Evolutionary conservation across 116 monocot species (phyloP).

Genomic region (Papilionanthe hybrid): DNA sequence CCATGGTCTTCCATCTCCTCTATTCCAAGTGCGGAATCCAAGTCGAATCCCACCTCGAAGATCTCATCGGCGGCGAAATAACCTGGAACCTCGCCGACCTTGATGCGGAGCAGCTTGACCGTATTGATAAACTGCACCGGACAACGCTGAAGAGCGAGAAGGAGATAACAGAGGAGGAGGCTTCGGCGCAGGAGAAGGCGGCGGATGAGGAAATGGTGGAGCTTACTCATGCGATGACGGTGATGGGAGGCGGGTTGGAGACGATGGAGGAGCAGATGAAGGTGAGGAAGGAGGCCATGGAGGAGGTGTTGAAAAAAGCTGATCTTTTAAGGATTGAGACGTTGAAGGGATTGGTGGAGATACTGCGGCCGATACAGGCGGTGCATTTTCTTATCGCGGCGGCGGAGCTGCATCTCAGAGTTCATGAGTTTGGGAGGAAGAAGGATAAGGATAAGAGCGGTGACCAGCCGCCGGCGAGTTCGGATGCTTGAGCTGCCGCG

Average conservation of each 20-base stretch:
- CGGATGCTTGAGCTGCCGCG: neutral
- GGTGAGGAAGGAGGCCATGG: conserved; percentile 20
- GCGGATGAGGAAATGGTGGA: conserved; percentile 19
- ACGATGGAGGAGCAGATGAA: conserved; percentile 9
- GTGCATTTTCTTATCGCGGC: conserved; percentile 20
- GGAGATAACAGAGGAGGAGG: conserved; percentile 35
- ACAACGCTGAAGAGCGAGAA: conserved; percentile 13
- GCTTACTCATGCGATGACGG: conserved; percentile 17
- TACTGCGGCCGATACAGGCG: conserved; percentile 17
- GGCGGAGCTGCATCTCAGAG: conserved; percentile 18
- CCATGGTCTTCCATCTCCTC: conserved; percentile 55
- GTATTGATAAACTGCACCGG: conserved; percentile 43
- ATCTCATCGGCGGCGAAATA: conserved; percentile 16
- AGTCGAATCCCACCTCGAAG: conserved; percentile 29
- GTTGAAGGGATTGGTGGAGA: conserved; percentile 1
- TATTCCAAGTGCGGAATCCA: conserved; percentile 66
- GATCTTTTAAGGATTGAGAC: conserved; percentile 9
- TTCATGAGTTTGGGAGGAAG: conserved; percentile 18
- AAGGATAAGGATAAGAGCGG: conserved; percentile 1
- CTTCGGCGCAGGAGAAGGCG: conserved; percentile 21
- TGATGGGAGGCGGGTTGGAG: conserved; percentile 8
- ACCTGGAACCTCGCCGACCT: conserved; percentile 30
- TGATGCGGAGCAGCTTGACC: conserved; percentile 27
- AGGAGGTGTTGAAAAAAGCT: conserved; percentile 14
- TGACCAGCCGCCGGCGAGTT: neutral